Evolutionary conservation across 1,139 yeast genomes (phyloP).

Genomic region (Tardiomyces blankii): DNA sequence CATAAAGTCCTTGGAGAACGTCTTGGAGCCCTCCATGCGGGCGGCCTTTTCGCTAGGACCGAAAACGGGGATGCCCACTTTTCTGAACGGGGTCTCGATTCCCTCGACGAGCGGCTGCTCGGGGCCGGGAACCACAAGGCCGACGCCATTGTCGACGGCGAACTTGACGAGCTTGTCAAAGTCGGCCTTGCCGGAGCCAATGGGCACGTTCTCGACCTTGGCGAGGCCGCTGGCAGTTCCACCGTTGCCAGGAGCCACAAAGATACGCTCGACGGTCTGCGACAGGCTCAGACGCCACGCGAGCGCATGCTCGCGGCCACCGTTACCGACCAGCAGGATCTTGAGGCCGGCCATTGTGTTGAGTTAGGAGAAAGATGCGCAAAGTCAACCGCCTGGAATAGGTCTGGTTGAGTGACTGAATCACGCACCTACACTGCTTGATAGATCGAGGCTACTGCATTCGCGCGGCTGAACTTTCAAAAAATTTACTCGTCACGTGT

Average conservation of each 20-base stretch:
- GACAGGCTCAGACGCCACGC: conserved; percentile 88
- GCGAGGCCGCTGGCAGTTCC: conserved; percentile 53
- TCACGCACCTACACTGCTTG: no score
- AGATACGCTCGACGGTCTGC: conserved; percentile 56
- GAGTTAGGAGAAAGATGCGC: no score
- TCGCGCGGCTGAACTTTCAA: no score
- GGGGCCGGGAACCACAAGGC: conserved; percentile 94
- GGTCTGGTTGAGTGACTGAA: no score
- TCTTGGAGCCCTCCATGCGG: conserved; percentile 92
- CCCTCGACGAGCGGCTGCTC: conserved; percentile 98
- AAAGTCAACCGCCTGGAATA: no score
- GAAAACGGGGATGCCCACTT: conserved; percentile 86
- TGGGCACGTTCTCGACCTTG: conserved; percentile 61
- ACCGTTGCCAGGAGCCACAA: conserved; percentile 96
- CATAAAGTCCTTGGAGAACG: conserved; percentile 92
- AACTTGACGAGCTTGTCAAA: conserved; percentile 37
- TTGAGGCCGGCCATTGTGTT: conserved; percentile 26
- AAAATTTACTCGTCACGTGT: no score
- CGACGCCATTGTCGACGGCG: conserved; percentile 56
- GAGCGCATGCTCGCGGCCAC: conserved; percentile 98
- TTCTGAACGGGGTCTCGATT: conserved; percentile 52
- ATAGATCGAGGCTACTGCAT: no score
- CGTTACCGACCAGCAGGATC: conserved; percentile 85
- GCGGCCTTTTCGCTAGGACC: conserved; percentile 94
- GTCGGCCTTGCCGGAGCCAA: conserved; percentile 45